These are phyloP conservation scores for Trichothecium sympodiale DNA, from an alignment of 2,329 filamentous ascomycete species.

Conservation along the genomic window DNA sequence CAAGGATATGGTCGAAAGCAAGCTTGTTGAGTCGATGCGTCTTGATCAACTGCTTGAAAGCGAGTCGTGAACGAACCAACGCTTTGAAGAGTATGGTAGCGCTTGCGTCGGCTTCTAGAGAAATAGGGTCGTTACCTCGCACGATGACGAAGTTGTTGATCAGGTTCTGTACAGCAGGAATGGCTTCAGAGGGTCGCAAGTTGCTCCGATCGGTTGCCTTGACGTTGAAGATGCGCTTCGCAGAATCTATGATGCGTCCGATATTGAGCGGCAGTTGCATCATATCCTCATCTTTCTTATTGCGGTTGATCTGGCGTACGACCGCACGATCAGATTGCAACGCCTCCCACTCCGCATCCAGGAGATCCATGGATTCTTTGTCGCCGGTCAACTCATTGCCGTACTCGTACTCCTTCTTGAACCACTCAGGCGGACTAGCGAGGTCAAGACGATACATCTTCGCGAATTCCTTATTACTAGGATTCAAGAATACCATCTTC, in stretches of 20 bases:
- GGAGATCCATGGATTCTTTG: constrained; percentile 70
- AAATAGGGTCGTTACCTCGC: constrained; percentile 72
- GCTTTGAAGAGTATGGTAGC: constrained; percentile 90
- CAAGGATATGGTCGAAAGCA: constrained; percentile 84
- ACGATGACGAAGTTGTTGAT: constrained; percentile 74
- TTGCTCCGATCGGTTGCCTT: constrained; percentile 80
- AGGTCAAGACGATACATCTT: constrained; percentile 77
- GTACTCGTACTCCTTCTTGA: constrained; percentile 55
- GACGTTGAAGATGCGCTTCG: constrained; percentile 83
- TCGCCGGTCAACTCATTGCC: constrained; percentile 81
- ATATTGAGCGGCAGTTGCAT: constrained; percentile 93
- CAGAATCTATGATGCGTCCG: constrained; percentile 78
- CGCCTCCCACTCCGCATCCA: constrained; percentile 81
- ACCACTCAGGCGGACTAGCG: constrained; percentile 43
- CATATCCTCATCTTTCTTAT: constrained; percentile 66
- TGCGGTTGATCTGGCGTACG: constrained; percentile 56
- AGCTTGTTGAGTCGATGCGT: constrained; percentile 80
- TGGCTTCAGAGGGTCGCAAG: constrained; percentile 76
- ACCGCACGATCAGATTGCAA: constrained; percentile 63
- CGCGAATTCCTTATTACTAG: constrained; percentile 68
- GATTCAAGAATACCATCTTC: constrained; percentile 72
- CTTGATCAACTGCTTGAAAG: constrained; percentile 86
- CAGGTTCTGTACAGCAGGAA: constrained; percentile 65
- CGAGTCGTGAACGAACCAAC: constrained; percentile 75
- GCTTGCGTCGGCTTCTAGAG: constrained; percentile 74